Base-by-base conservation (phyloP, 2,329 filamentous ascomycete genomes). In the Botrytis fragariae region DNA sequence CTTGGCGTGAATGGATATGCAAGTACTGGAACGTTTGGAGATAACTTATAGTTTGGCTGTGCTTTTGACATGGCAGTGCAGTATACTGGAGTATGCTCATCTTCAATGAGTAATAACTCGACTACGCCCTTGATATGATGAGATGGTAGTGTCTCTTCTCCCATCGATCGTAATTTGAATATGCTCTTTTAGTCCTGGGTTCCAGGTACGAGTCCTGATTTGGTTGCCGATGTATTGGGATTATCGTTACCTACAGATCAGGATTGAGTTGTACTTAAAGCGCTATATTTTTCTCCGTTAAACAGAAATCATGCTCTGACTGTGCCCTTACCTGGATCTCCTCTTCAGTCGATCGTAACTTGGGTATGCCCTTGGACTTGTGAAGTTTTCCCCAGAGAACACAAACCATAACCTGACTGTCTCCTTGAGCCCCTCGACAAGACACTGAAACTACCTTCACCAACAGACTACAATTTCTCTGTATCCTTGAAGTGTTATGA, bases 31-130 rank as follows among this genome's bases (percentile, higher is more conserved):
- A 18, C 29, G 3, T 54, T 54, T 54, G 12, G 1, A 12, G 25
- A 29, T 54, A 3, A 54, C 0, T n/a, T 25, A 3, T 0, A 16
- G 3, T n/a, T 29, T 18, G 14, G 6, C 25, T 29, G 14, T 8
- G n/a, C 4, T 7, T 7, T 54, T 18, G 51, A 16, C 0, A 16
- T n/a, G n/a, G n/a, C n/a, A n/a, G n/a, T n/a, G n/a, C n/a, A n/a
- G n/a, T n/a, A n/a, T n/a, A n/a, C n/a, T n/a, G n/a, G n/a, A n/a
- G n/a, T n/a, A n/a, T n/a, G n/a, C 48, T 51, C 12, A 6, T 51
- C 12, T 51, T 12, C 5, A 51, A 7, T 1, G 25, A n/a, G n/a
- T 25, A 12, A n/a, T 14, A 22, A 14, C 4, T n/a, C 14, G 48
- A n/a, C 4, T 10, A 22, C 12, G 48, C 48, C 14, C 48, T 51